phyloP scores from a whole-genome alignment of 768 basidiomycete species.

The Lanmaoa pseudosensibilis region DNA sequence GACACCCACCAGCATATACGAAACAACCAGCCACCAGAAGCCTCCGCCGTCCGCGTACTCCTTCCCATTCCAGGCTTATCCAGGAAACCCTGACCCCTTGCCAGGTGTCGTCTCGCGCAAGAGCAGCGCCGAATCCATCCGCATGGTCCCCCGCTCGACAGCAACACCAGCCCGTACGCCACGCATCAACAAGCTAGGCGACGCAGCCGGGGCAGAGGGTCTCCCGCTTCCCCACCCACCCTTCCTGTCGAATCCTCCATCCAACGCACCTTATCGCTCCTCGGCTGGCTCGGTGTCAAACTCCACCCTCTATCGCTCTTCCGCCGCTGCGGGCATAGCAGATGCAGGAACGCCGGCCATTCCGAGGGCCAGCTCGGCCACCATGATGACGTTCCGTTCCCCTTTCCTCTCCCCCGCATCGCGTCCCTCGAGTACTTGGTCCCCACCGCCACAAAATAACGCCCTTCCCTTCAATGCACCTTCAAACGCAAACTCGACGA shows the following conservation, averaged over 20 bases:
- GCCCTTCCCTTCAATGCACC: constrained; percentile 27
- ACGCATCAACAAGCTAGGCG: constrained; percentile 20
- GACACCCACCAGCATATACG: constrained; percentile 17
- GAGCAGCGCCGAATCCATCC: constrained; percentile 43
- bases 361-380: constrained; percentile 44
- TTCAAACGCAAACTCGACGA: constrained; percentile 29
- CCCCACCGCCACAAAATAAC: constrained; percentile 48
- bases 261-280: constrained; percentile 42
- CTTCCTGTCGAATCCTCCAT: constrained; percentile 36
- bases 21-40: constrained; percentile 3
- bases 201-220: constrained; percentile 18
- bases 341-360: constrained; percentile 20
- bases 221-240: constrained; percentile 48
- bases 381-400: constrained; percentile 52
- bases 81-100: constrained; percentile 66
- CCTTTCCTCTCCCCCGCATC: constrained; percentile 73
- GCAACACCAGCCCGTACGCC: constrained; percentile 19
- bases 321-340: constrained; percentile 22
- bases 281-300: constrained; percentile 25
- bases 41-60: constrained; percentile 44
- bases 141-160: constrained; percentile 26
- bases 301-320: constrained; percentile 32
- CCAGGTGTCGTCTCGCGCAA: constrained; percentile 45
- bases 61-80: constrained; percentile 60
- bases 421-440: constrained; percentile 62